Evolutionary conservation across 202 grass and related monocot genomes (phyloP).

Genomic region (Musa balbisiana): DNA sequence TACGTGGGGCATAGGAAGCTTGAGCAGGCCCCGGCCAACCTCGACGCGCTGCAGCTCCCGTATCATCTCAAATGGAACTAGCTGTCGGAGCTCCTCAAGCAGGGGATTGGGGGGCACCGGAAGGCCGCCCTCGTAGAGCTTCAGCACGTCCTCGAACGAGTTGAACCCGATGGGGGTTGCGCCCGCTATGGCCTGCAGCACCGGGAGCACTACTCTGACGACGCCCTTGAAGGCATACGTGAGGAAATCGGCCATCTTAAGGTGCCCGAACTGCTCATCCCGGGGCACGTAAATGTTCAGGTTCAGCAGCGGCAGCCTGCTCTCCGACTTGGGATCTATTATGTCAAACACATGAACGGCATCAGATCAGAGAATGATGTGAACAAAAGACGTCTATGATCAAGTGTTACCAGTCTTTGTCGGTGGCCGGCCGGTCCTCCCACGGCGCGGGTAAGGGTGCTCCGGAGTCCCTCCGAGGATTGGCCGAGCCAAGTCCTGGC

Average conservation of each 20-base stretch:
- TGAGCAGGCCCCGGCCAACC: constrained; percentile 35
- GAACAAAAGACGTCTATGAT: not conserved
- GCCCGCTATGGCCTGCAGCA: constrained; percentile 45
- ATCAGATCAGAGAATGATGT: not conserved
- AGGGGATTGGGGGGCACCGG: constrained; percentile 35
- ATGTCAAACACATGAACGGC: not conserved
- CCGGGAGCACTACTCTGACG: constrained; percentile 41
- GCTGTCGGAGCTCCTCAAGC: constrained; percentile 38
- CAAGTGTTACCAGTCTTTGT: constrained; percentile 25
- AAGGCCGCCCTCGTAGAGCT: constrained; percentile 62
- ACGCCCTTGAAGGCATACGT: constrained; percentile 63
- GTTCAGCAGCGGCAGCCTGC: constrained; percentile 33
- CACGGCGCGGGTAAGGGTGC: constrained; percentile 68
- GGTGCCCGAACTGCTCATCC: constrained; percentile 66
- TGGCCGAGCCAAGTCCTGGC: constrained; percentile 27
- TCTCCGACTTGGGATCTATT: constrained; percentile 48
- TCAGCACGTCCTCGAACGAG: constrained; percentile 58
- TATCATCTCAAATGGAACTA: constrained; percentile 63
- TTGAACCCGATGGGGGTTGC: constrained; percentile 46
- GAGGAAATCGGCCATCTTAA: constrained; percentile 72
- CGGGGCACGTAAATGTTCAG: constrained; percentile 66
- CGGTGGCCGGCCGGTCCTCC: constrained; percentile 46
- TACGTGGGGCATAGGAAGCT: constrained; percentile 55
- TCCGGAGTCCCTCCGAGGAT: constrained; percentile 56
- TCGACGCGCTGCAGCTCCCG: constrained; percentile 55